Conservation (phyloP, 1,284 basidiomycete genomes). For the Marasmius tenuissimus region DNA sequence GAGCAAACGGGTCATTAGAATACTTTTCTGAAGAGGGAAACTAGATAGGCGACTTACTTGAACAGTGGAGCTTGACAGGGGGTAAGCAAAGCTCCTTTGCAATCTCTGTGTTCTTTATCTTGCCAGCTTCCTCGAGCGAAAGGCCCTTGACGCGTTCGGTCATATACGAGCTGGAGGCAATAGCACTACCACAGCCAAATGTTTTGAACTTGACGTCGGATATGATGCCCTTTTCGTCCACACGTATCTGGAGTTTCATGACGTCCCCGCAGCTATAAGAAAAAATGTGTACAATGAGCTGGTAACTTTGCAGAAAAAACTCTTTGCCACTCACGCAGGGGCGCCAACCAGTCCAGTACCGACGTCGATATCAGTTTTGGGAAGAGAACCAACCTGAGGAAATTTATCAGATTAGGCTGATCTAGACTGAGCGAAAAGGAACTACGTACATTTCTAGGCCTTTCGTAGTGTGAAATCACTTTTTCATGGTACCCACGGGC, state of each 20-base stretch:
- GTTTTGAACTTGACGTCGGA: constrained; percentile 99
- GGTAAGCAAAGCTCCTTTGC: constrained; percentile 95
- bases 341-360: constrained; percentile 98
- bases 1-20: constrained; percentile 17
- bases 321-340: constrained; percentile 74
- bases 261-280: constrained; percentile 79
- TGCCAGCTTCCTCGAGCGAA: constrained; percentile 90
- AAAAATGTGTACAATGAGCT: constrained; percentile 10
- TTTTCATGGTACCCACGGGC: constrained; percentile 86
- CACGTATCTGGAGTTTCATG: constrained; percentile 99
- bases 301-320: constrained; percentile 10
- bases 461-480: constrained; percentile 95
- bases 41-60: constrained; percentile 53
- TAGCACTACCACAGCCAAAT: constrained; percentile 96
- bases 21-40: constrained; percentile 12
- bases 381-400: constrained; percentile 88
- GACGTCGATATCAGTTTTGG: constrained; percentile 89
- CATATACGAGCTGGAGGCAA: constrained; percentile 96
- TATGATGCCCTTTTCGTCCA: constrained; percentile 93
- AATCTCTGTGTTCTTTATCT: constrained; percentile 99
- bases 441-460: constrained; percentile 84
- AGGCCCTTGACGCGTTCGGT: constrained; percentile 98
- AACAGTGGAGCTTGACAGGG: constrained; percentile 94
- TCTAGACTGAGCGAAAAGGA: constrained; percentile 28
- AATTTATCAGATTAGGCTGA: constrained; percentile 57